A percentile compares a stretch with the other conserved stretches of the same genome.
phyloP scores from a whole-genome alignment of 2,329 filamentous ascomycete genomes.

The Colletotrichum acutatum region DNA sequence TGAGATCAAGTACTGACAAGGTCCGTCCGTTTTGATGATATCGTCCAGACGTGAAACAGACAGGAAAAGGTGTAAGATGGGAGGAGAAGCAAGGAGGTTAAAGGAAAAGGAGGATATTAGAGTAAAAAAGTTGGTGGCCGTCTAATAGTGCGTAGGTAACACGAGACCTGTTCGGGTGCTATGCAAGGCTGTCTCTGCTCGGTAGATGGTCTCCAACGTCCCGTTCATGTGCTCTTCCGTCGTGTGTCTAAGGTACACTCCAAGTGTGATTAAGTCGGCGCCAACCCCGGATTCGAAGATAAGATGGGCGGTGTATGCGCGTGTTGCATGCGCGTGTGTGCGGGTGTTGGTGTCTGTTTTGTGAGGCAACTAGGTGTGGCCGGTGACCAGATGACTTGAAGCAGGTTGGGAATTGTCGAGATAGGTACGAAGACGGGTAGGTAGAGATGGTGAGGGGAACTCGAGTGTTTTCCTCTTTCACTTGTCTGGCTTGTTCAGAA shows the following conservation, averaged over 20 bases:
- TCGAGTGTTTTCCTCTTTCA: background rate
- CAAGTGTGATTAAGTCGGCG: constrained; percentile 14
- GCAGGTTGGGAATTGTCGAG: background rate
- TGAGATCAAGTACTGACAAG: background rate
- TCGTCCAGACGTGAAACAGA: background rate
- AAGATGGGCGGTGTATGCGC: background rate
- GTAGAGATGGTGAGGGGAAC: background rate
- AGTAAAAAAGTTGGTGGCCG: background rate
- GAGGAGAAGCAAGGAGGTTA: background rate
- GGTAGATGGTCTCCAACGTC: background rate
- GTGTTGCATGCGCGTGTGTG: background rate
- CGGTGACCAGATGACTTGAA: constrained; percentile 1
- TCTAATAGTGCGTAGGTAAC: background rate
- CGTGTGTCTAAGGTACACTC: background rate
- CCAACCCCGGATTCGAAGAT: constrained; percentile 29
- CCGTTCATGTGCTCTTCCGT: constrained; percentile 12
- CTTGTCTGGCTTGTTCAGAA: background rate
- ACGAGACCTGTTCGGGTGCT: background rate
- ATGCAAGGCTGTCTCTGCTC: constrained; percentile 2
- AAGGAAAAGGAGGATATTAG: constrained; percentile 5
- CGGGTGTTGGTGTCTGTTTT: background rate
- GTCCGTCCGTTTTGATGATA: constrained; percentile 1
- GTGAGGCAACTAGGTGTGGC: background rate
- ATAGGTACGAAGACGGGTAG: background rate
- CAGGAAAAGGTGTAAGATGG: background rate